These are phyloP conservation scores for Meyerozyma carpophila DNA, from an alignment of 1,139 yeast species.

Conservation along the genomic window DNA sequence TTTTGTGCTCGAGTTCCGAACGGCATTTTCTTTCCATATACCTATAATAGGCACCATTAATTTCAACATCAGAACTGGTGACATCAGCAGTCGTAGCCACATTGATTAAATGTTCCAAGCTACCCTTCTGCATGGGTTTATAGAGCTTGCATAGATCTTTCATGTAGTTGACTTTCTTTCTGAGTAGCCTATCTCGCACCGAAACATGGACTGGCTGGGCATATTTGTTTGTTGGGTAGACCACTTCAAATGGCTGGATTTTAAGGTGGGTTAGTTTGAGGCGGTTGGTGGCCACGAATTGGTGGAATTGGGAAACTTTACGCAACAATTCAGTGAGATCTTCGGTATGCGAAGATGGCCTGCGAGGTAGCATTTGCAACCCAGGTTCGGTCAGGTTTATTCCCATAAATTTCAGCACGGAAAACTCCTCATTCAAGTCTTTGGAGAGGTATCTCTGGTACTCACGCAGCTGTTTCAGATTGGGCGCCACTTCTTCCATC, in stretches of 20 bases:
- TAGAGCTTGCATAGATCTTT: conserved; percentile 14
- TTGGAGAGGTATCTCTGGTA: conserved; percentile 9
- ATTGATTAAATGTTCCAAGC: conserved; percentile 14
- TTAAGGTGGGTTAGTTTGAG: conserved; percentile 17
- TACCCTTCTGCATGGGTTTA: conserved; percentile 19
- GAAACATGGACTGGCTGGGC: conserved; percentile 29
- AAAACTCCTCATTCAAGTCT: conserved; percentile 9
- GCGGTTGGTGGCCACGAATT: conserved; percentile 17
- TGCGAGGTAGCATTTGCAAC: not conserved
- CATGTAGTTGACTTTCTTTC: conserved; percentile 18
- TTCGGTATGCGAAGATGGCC: not conserved
- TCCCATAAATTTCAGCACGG: conserved; percentile 10
- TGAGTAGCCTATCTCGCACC: conserved; percentile 21
- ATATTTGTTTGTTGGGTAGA: conserved; percentile 26
- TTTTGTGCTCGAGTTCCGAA: conserved; percentile 9
- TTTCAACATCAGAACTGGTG: conserved; percentile 2
- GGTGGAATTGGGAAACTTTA: conserved; percentile 11
- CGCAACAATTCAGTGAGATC: not conserved
- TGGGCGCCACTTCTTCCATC: conserved; percentile 23
- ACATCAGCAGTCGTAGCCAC: conserved; percentile 11
- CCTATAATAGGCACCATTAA: conserved; percentile 26
- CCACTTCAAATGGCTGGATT: conserved; percentile 26
- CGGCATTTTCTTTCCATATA: conserved; percentile 21
- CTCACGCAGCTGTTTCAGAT: conserved; percentile 5
- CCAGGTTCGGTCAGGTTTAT: not conserved